Percentiles rank a stretch among this genome's conserved stretches.
phyloP scores from a whole-genome alignment of 1,284 basidiomycete species.

The Ceratobasidium sp. region DNA sequence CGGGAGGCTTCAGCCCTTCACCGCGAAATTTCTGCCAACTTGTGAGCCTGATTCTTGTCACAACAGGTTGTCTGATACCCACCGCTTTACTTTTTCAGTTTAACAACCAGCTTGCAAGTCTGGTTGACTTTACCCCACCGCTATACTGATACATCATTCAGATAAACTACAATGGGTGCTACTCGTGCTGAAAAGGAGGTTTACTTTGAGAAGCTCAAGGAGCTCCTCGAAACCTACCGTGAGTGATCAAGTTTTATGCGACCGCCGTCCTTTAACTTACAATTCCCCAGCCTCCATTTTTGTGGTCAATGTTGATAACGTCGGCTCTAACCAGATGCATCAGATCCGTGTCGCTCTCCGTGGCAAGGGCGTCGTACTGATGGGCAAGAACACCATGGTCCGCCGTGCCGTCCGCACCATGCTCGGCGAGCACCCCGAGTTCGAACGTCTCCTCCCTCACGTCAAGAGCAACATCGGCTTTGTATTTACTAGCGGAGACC shows the following conservation, averaged over 20 bases:
- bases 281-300: conserved; percentile 84
- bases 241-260: conserved; percentile 52
- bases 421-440: conserved; percentile 88
- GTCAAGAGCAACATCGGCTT: conserved; percentile 99
- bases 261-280: background rate
- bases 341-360: conserved; percentile 97
- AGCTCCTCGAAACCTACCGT: conserved; percentile 91
- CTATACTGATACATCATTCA: background rate
- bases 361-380: conserved; percentile 94
- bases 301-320: conserved; percentile 99
- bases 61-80: background rate
- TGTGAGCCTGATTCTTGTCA: conserved; percentile 9
- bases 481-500: conserved; percentile 93
- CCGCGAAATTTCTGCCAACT: conserved; percentile 17
- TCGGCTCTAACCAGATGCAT: conserved; percentile 99
- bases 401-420: conserved; percentile 94
- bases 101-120: background rate
- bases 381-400: conserved; percentile 99
- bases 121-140: no score
- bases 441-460: conserved; percentile 95
- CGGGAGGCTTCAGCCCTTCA: conserved; percentile 41
- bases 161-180: conserved; percentile 78
- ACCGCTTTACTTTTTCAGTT: background rate
- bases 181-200: conserved; percentile 88
- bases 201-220: conserved; percentile 95